phyloP scores from a whole-genome alignment of 495 filamentous ascomycete species.

The Penicillium waksmanii region DNA sequence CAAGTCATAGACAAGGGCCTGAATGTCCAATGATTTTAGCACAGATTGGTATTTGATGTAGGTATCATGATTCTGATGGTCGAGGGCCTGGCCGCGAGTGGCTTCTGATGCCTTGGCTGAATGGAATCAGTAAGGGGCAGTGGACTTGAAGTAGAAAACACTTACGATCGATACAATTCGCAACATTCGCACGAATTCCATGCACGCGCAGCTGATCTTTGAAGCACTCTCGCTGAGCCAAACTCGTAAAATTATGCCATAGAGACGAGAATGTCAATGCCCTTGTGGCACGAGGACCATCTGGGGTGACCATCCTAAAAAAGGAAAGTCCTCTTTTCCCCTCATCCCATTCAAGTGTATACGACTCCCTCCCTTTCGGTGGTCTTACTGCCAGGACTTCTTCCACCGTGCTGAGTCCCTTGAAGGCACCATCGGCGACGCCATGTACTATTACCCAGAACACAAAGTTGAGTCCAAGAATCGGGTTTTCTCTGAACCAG shows the following conservation, averaged over 20 bases:
- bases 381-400: constrained; percentile 23
- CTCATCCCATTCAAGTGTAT: constrained; percentile 12
- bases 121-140: constrained; percentile 1
- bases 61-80: constrained; percentile 28
- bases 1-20: constrained; percentile 24
- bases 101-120: constrained; percentile 29
- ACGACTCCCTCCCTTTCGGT: constrained; percentile 27
- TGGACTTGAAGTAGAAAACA: neutral
- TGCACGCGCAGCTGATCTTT: constrained; percentile 23
- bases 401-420: constrained; percentile 17
- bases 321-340: neutral
- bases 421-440: constrained; percentile 28
- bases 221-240: constrained; percentile 26
- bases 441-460: constrained; percentile 27
- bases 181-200: constrained; percentile 23
- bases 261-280: constrained; percentile 6
- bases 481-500: constrained; percentile 24
- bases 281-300: neutral
- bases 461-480: constrained; percentile 26
- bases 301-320: constrained; percentile 1
- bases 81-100: constrained; percentile 24
- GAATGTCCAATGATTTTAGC: constrained; percentile 25
- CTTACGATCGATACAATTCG: constrained; percentile 17
- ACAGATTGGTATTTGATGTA: constrained; percentile 29
- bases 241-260: constrained; percentile 20